Conservation (phyloP, 495 filamentous ascomycete species). For the Xylaria flabelliformis region DNA sequence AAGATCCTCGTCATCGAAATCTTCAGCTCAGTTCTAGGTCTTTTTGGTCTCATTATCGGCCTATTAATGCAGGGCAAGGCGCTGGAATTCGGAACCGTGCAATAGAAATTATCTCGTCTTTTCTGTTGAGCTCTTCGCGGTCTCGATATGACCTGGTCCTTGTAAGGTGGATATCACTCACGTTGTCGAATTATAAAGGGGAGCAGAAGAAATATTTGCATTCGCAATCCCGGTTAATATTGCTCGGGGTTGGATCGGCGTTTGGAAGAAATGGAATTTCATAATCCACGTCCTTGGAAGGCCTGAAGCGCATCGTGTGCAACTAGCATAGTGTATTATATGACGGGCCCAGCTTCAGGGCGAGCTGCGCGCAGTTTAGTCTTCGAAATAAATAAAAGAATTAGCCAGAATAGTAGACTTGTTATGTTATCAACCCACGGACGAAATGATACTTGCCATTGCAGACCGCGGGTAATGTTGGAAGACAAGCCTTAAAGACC, state of each 20-base stretch:
- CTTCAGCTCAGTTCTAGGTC: constrained; percentile 95
- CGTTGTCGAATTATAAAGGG: constrained; percentile 17
- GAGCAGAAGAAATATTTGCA: constrained; percentile 26
- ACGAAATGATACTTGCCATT: not conserved
- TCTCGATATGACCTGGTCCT: constrained; percentile 11
- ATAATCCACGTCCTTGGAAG: constrained; percentile 19
- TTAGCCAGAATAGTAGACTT: not conserved
- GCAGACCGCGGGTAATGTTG: not conserved
- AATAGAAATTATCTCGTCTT: constrained; percentile 15
- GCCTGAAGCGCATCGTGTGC: constrained; percentile 20
- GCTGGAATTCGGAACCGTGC: constrained; percentile 65
- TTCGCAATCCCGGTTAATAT: constrained; percentile 24
- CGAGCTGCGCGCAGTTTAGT: constrained; percentile 20
- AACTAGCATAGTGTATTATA: constrained; percentile 30
- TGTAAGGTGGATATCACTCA: constrained; percentile 10
- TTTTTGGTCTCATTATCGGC: constrained; percentile 98
- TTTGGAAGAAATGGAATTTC: constrained; percentile 27
- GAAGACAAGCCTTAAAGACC: not conserved
- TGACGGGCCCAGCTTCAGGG: constrained; percentile 14
- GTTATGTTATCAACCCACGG: no score
- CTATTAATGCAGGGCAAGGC: constrained; percentile 86
- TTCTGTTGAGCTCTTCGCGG: not conserved
- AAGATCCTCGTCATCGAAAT: constrained; percentile 99
- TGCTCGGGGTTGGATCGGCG: constrained; percentile 28
- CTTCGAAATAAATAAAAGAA: constrained; percentile 20